Base-by-base conservation (phyloP, 176 grass and related monocot species). In the Miscanthus lutarioriparius region DNA sequence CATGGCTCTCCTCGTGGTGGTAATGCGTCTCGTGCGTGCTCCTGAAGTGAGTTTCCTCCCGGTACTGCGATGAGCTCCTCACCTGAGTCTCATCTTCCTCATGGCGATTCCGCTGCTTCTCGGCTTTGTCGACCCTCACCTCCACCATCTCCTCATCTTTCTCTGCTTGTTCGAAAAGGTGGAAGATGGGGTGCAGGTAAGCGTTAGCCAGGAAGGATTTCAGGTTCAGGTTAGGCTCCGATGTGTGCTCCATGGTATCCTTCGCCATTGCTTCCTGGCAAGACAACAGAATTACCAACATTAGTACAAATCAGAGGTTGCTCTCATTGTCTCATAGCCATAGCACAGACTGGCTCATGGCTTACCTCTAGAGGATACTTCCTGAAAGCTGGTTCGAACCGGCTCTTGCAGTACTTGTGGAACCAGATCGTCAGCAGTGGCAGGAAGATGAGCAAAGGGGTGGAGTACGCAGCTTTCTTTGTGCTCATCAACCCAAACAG, bases 121-220 rank as follows among this genome's bases (percentile, higher is more conserved):
- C 15, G n/a, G 62, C 82, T 69, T 95, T 94, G 87, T 95, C 92
- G 2, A 92, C 81, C 63, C 87, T 87, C 49, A 97, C 82, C 71
- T 97, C 82, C 23, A 87, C 76, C 10, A 13, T 85, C 54, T 95
- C 72, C 72, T 73, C 95, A 45, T 95, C 88, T 22, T 81, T 82
- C 1, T 74, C 74, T 39, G 83, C 83, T 37, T 90, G 78, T 63
- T 93, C 91, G 26, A 92, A 90, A 43, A 82, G 76, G 15, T 79
- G 93, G 80, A 98, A 98, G 59, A 98, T 95, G 4, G 96, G 93
- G 80, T 98, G 96, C 80, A 98, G 63, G 83, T 98, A 98, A 10
- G 96, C 96, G 77, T 94, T 91, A 3, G 89, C 87, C 74, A 95
- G 81, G 83, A 92, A 95, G 41, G 87, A 64, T 76, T 98, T 92